phyloP scores from a whole-genome alignment of 805 yeast genomes.

The Scheffersomyces amazonensis region DNA sequence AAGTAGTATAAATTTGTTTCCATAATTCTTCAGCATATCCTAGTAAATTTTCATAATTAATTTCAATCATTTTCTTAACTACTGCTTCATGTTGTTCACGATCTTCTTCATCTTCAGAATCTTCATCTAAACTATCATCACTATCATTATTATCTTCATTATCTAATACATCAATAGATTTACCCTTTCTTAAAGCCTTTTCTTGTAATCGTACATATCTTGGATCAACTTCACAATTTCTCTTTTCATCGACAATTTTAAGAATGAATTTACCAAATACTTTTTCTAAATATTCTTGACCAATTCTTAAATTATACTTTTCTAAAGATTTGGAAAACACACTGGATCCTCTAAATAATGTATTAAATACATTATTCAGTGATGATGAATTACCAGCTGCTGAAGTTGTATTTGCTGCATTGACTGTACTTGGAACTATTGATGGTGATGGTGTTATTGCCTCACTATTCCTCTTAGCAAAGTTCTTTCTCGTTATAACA shows the following conservation, averaged over 20 bases:
- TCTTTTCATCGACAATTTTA: constrained; percentile 46
- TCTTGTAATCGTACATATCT: constrained; percentile 43
- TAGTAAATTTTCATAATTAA: constrained; percentile 48
- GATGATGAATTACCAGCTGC: constrained; percentile 10
- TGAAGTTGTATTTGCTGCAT: constrained; percentile 2
- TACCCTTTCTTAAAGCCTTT: constrained; percentile 22
- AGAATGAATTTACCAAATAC: constrained; percentile 70
- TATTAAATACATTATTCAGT: constrained; percentile 34
- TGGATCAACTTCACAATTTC: constrained; percentile 83
- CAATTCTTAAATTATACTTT: constrained; percentile 68
- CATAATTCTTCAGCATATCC: constrained; percentile 59
- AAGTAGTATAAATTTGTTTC: constrained; percentile 60
- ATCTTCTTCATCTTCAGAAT: constrained; percentile 24
- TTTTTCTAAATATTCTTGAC: constrained; percentile 72
- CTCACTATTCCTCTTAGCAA: constrained; percentile 21
- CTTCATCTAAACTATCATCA: constrained; percentile 14
- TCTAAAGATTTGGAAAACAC: constrained; percentile 81
- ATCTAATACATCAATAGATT: constrained; percentile 15
- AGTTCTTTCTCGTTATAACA: constrained; percentile 40
- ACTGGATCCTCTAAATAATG: constrained; percentile 76
- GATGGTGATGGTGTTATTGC: constrained; percentile 4
- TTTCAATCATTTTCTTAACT: constrained; percentile 35
- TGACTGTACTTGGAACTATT: background rate
- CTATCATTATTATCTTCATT: constrained; percentile 14
- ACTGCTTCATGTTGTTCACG: constrained; percentile 30